A percentile compares a stretch with the other conserved stretches of the same genome.
phyloP scores from a whole-genome alignment of 495 filamentous ascomycete species.

The Paragyromitra xinjiangensis region DNA sequence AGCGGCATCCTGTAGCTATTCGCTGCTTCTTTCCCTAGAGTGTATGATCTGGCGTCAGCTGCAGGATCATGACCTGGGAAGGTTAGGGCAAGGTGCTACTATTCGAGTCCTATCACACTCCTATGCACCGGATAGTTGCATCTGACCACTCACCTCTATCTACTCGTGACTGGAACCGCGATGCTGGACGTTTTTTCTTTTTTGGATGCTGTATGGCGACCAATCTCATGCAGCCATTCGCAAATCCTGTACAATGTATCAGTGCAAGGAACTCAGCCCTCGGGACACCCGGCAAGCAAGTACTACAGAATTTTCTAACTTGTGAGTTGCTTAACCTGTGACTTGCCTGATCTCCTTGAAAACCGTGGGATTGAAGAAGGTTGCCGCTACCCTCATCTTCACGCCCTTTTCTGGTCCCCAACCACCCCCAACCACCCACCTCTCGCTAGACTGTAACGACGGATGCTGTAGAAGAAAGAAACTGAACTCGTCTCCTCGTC shows the following conservation, averaged over 20 bases:
- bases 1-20: conserved; percentile 25
- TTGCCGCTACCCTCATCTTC: neutral
- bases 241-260: neutral
- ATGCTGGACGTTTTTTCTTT: neutral
- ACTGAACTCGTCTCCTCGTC: conserved; percentile 3
- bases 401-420: conserved; percentile 10
- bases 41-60: conserved; percentile 14
- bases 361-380: neutral
- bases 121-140: conserved; percentile 4
- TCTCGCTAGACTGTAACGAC: neutral
- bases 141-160: neutral
- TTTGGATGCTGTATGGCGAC: neutral
- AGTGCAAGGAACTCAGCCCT: neutral
- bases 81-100: neutral
- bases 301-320: neutral
- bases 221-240: neutral
- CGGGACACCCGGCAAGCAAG: neutral
- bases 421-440: conserved; percentile 11
- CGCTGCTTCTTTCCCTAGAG: neutral
- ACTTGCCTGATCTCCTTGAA: neutral
- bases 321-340: neutral
- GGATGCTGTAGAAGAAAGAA: conserved; percentile 17
- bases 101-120: neutral
- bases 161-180: neutral
- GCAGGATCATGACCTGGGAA: neutral